Evolutionary conservation across 179 eudicot genomes (phyloP), one percentile per base, ranked within the genome.

Genomic region (Spergularia azorica): DNA sequence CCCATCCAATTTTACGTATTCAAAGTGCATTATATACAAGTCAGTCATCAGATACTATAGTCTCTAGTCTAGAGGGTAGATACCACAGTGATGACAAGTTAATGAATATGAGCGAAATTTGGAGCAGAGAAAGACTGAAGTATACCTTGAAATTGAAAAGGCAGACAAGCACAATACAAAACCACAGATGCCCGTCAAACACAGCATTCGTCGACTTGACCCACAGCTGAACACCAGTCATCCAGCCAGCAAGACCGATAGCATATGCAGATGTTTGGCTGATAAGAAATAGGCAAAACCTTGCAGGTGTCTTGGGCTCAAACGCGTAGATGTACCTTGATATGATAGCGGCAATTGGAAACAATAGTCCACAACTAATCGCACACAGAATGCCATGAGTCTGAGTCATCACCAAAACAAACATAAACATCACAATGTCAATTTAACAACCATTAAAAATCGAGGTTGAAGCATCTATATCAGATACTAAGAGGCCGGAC

Each of bases 181-280:
- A 73, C 67, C 71, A 77, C 9, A 81, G 84, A 70, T 81, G 84
- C 36, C 76, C 63, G 32, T 36, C 64, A 32, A 39, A 77, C 9
- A 81, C 84, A 13, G 77, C 75, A 60, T 86, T 93, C 62, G 79
- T 71, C 0, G 96, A 86, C 72, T 87, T 74, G 17, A 82, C 81
- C 20, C 96, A 93, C 8, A 91, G 90, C 77, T 89, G 87, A 50
- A 91, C 80, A 59, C 96, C 96, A 16, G 91, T 91, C 39, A 74
- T 89, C 93, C 93, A 91, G 62, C 96, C 96, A 50, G 91, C 89
- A 67, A 89, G 89, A 21, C 96, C 96, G n/a, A 91, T 79, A 58
- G 82, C 89, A 66, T 91, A 91, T 9, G 90, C 88, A 55, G 88
- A 86, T 6, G 81, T 21, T 66, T 91, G 96, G 77, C 90, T 88